phyloP scores from a whole-genome alignment of 2,329 filamentous ascomycete species.

The Akanthomyces uredinophilus region DNA sequence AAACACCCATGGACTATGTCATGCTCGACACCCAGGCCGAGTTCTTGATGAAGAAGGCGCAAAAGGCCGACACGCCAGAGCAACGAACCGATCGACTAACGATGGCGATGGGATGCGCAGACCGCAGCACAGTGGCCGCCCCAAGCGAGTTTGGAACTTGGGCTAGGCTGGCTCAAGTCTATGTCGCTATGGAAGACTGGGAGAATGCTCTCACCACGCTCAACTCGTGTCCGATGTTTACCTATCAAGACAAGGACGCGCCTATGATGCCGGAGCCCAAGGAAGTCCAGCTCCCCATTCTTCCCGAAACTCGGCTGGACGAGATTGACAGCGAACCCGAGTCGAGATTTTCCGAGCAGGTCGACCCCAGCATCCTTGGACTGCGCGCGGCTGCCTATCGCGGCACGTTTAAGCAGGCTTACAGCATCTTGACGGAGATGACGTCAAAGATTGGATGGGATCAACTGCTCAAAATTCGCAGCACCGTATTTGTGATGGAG shows the following conservation, averaged over 20 bases:
- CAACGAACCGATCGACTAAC: constrained; percentile 64
- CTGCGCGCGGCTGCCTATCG: constrained; percentile 86
- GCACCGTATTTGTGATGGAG: constrained; percentile 98
- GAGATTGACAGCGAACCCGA: constrained; percentile 93
- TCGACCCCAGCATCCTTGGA: constrained; percentile 80
- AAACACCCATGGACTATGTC: constrained; percentile 95
- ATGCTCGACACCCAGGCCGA: constrained; percentile 91
- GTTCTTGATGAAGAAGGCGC: constrained; percentile 82
- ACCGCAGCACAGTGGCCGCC: constrained; percentile 88
- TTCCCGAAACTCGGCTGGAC: constrained; percentile 84
- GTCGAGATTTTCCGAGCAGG: constrained; percentile 73
- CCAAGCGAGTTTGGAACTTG: constrained; percentile 97
- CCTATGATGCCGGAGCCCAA: constrained; percentile 91
- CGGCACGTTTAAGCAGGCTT: constrained; percentile 92
- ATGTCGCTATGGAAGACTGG: constrained; percentile 92
- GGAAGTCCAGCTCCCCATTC: constrained; percentile 78
- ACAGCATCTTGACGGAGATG: constrained; percentile 90
- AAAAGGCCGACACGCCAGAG: constrained; percentile 47
- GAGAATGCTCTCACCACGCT: constrained; percentile 90
- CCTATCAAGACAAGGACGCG: constrained; percentile 96
- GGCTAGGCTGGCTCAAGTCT: constrained; percentile 89
- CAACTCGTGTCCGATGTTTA: constrained; percentile 99
- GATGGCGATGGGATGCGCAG: constrained; percentile 87
- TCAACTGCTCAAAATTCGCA: constrained; percentile 86
- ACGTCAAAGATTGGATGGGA: constrained; percentile 98